Base-by-base conservation (phyloP, 305 asterid genomes). In the Fraxinus angustifolia region DNA sequence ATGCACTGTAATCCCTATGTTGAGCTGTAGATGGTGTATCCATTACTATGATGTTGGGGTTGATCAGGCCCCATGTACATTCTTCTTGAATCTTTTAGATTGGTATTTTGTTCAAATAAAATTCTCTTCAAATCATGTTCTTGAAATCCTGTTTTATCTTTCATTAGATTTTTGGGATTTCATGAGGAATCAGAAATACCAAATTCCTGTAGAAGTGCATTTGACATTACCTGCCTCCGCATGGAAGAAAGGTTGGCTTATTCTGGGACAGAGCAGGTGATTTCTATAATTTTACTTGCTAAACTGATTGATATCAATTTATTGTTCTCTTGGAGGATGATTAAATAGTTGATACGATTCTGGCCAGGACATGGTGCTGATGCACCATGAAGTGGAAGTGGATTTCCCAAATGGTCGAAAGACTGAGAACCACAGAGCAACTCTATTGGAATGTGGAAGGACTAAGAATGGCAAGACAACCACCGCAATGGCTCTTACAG, bases 401-500 rank as follows among this genome's bases (percentile, higher is more conserved):
- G 97, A 93, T 3, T 94, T 90, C 84, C 94, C 93, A 23, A 78
- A 91, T 80, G 91, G 91, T 17, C 86, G 80, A 53, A 87, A 88
- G 23, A 81, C 85, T 23, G 93, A 94, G 84, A 88, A 84, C 81
- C 95, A 93, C 82, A 85, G 88, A 80, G 95, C 94, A 58, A 96
- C 99, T 0, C 84, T 96, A 38, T 84, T 96, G 80, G 99, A 91
- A 87, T 88, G 90, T 3, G 98, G 99, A 8, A 96, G 90, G 82
- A 90, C 79, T 5, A 86, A 78, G 31, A 88, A 85, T 17, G 93
- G 81, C 73, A 91, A 87, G 31, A 56, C 87, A 7, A 88, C 90
- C 82, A 91, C 93, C 0, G 97, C 99, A 34, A 96, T 96, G 98
- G 95, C 99, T 78, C 89, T 93, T 28, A 94, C 98, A 19, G 99